Base-by-base conservation (phyloP, 2,329 filamentous ascomycete genomes). In the Hawksworthiomyces lignivorus region DNA sequence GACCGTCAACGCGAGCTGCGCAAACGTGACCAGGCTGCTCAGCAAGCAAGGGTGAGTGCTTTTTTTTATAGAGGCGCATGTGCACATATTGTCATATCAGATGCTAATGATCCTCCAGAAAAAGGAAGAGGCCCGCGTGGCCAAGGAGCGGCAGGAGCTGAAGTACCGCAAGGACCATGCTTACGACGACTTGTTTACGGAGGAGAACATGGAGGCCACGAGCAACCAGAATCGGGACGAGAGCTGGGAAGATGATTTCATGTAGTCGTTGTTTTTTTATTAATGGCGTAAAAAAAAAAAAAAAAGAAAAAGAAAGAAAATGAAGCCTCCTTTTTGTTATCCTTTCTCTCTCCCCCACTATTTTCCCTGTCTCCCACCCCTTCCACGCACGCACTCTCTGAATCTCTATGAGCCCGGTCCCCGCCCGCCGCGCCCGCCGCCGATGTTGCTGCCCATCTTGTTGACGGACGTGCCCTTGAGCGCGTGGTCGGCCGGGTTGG, bases 141-240 rank as follows among this genome's bases (percentile, higher is more conserved):
- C 80, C 37, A 82, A 87, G 62, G 87, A 96, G 67, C 75, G 87
- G 50, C 84, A 87, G 62, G 83, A 94, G 63, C 77, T 90, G 65
- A 94, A 94, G 62, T 94, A 81, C 73, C 87, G 94, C 63, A 92
- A 92, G 65, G 88, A 95, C n/a, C 90, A 98, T 64, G 90, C 89
- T 2, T 98, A 98, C 62, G 92, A 97, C 58, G 88, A 95, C 35
- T 64, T 96, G 41, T 88, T 95, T 62, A 79, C 76, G 5, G 87
- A 94, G 41, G 86, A 95, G 44, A 83, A 84, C 54, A 73, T 94
- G 67, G 79, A 79, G 32, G 66, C 62, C 18, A 79, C 80, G 42
- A 95, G 82, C 66, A 98, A 98, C 62, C 86, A 96, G 63, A 80
- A 95, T 56, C 77, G 87, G 12, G 72, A 75, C 48, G 76, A 80